Evolutionary conservation across 23 red algal species (phyloP).

Genomic region (Gracilariopsis chorda): DNA sequence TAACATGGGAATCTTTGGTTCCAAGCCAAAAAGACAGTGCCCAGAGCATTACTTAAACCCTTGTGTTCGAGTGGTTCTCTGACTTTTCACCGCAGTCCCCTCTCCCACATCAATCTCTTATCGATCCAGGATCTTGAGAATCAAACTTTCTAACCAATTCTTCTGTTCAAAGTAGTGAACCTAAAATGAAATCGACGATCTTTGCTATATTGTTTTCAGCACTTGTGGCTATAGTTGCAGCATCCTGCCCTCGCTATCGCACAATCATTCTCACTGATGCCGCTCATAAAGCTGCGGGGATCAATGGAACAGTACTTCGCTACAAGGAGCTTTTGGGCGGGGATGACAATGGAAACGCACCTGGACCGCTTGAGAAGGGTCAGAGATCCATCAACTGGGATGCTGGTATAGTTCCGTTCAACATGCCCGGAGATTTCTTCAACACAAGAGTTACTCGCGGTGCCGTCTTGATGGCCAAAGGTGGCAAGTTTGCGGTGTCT

Average conservation of each 20-base stretch:
- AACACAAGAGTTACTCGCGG: constrained; percentile 55
- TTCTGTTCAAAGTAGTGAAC: too few species aligned
- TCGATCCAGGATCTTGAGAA: too few species aligned
- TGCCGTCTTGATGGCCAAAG: constrained; percentile 19
- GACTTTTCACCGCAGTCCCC: too few species aligned
- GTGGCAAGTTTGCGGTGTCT: constrained; percentile 41
- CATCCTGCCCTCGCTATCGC: not conserved
- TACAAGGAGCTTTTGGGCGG: constrained; percentile 12
- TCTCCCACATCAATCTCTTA: too few species aligned
- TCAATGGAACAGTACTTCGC: not conserved
- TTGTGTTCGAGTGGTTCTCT: too few species aligned
- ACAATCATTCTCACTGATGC: not conserved
- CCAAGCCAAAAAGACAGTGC: too few species aligned
- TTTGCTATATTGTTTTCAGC: not conserved
- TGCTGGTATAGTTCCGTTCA: constrained; percentile 56
- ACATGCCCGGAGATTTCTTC: constrained; percentile 75
- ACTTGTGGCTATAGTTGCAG: not conserved
- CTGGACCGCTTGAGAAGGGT: not conserved
- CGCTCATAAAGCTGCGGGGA: not conserved
- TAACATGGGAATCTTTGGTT: too few species aligned
- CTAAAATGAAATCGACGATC: not conserved
- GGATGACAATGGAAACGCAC: constrained; percentile 4
- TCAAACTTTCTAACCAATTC: too few species aligned
- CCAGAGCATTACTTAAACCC: too few species aligned
- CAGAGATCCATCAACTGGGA: constrained; percentile 71